phyloP scores from a whole-genome alignment of 306 rosid genomes.

The Vigna reflexopilosa region DNA sequence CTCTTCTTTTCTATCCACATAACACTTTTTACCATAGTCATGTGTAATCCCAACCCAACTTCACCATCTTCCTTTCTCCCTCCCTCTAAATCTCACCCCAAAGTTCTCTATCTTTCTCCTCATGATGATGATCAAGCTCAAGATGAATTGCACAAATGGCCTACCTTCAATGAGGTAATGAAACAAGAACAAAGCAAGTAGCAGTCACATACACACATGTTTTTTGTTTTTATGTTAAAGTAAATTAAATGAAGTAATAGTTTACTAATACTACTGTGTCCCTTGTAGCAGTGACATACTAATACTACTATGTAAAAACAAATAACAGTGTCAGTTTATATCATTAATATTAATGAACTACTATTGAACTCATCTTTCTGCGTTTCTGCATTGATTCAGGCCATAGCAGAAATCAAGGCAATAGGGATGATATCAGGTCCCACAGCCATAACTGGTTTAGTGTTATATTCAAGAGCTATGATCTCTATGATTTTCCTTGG shows the following conservation, averaged over 20 bases:
- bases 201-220: background rate
- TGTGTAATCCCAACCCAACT: conserved; percentile 81
- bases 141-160: conserved; percentile 75
- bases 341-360: conserved; percentile 10
- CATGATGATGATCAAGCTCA: conserved; percentile 45
- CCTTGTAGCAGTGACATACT: too few species aligned
- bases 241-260: conserved; percentile 13
- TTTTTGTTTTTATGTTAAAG: conserved; percentile 1
- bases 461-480: conserved; percentile 89
- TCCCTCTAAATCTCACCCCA: conserved; percentile 58
- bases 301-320: background rate
- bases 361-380: background rate
- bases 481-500: conserved; percentile 98
- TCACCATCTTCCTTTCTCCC: conserved; percentile 64
- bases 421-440: conserved; percentile 89
- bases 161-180: conserved; percentile 83
- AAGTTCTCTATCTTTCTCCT: conserved; percentile 37
- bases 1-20: conserved; percentile 25
- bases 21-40: conserved; percentile 17
- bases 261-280: background rate
- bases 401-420: conserved; percentile 77
- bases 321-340: conserved; percentile 8
- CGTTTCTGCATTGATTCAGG: conserved; percentile 57
- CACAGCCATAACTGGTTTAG: conserved; percentile 76
- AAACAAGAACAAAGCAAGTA: conserved; percentile 1